Base-by-base conservation (phyloP, 2,329 filamentous ascomycete genomes). In the Neonectria hederae region DNA sequence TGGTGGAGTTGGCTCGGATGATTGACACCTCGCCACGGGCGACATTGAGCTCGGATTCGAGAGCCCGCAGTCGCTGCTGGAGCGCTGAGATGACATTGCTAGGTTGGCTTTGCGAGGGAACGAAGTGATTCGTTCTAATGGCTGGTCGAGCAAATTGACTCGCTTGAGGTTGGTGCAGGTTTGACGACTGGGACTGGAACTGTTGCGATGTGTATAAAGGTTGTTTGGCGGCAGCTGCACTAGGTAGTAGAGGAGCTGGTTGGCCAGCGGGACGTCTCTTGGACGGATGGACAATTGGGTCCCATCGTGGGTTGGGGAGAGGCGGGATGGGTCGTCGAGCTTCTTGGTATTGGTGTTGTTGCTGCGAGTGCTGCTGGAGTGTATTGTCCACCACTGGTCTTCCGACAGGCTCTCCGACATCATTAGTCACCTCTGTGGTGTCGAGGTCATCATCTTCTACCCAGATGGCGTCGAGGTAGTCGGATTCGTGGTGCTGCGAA, bases 21-120 rank as follows among this genome's bases (percentile, higher is more conserved):
- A 94, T 93, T 54, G 90, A 85, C 28, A 89, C 89, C 75, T 94
- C 92, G 54, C 92, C 92, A 19, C 87, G 82, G 70, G 92, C 91
- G 3, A 86, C 84, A 58, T 83, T 83, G 17, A 90, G 83, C 54
- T 89, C 86, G 6, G 84, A 79, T 68, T 87, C 83, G 3, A 90
- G 80, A 2, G 83, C 80, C 8, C 79, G 78, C 35, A 89, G 77
- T 40, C 85, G 83, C 30, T 85, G 83, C 68, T 87, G 84, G 2
- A 88, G 77, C 0, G 82, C 78, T 4, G 82, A 76, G 6, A 84
- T 63, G 26, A 84, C 76, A 63, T 82, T 78, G 3, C 71, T 71
- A 17, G 72, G 65, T 8, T 74, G 76, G 11, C 64, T 65, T 45
- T 77, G 76, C 5, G 75, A 72, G 54, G 72, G 32, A 2, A 56